phyloP scores from a whole-genome alignment of 257 asterid species.

The Penstemon newberryi region DNA sequence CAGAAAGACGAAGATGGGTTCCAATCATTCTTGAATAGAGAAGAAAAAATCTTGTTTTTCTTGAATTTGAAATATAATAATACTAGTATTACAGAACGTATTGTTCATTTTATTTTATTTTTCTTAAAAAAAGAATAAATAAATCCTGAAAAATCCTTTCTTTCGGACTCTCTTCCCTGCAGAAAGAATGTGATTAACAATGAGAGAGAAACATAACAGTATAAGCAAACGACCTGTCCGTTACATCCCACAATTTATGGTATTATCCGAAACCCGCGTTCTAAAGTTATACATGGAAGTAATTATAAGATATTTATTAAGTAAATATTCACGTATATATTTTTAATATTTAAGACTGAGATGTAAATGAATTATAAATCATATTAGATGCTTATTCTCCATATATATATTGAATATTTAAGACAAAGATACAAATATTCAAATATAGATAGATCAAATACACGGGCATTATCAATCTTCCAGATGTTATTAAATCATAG shows the following conservation, averaged over 20 bases:
- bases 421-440: no score
- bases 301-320: no score
- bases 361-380: no score
- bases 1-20: neutral
- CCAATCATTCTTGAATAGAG: neutral
- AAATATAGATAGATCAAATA: no score
- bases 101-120: neutral
- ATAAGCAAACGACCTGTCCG: conserved; percentile 28
- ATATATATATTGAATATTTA: no score
- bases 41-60: no score
- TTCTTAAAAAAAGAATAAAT: no score
- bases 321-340: no score
- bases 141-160: neutral
- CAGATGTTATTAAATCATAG: no score
- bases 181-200: conserved; percentile 21
- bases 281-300: neutral
- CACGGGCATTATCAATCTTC: no score
- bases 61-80: no score
- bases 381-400: neutral
- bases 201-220: conserved; percentile 18
- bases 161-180: conserved; percentile 24
- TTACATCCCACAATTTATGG: conserved; percentile 37
- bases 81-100: neutral
- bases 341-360: no score
- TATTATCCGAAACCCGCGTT: conserved; percentile 39